Percentiles rank a stretch among this genome's conserved stretches.
Evolutionary conservation across 331 rosid species (phyloP).

Genomic region (Rosa hybrid): DNA sequence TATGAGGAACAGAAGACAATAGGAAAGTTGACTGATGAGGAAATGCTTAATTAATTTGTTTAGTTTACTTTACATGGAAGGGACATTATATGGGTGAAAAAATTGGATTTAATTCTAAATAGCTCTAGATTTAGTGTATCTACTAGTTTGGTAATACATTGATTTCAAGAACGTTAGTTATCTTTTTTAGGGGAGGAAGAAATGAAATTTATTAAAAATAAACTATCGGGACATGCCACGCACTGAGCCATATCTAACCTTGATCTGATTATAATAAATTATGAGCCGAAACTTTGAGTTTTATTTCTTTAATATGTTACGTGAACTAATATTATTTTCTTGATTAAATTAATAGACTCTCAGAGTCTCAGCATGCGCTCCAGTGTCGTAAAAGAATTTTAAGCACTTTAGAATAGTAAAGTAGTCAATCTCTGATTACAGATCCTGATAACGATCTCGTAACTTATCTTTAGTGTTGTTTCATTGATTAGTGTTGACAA

Average conservation of each 20-base stretch:
- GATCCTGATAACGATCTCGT: too few relatives aligned
- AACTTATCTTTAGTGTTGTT: too few relatives aligned
- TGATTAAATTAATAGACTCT: background rate
- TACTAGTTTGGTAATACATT: background rate
- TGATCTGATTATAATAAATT: background rate
- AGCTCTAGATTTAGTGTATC: background rate
- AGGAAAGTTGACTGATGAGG: background rate
- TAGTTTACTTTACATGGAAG: background rate
- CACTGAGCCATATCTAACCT: background rate
- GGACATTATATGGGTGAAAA: background rate
- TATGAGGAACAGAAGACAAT: background rate
- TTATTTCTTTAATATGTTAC: background rate
- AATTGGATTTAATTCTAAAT: background rate
- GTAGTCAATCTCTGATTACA: too few relatives aligned
- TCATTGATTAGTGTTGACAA: too few relatives aligned
- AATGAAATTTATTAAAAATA: background rate
- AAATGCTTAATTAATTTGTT: background rate
- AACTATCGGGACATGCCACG: background rate
- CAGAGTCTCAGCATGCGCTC: background rate
- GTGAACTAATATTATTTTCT: too few relatives aligned
- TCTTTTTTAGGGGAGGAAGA: background rate
- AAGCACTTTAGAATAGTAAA: too few relatives aligned
- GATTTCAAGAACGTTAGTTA: background rate
- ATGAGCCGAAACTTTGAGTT: background rate
- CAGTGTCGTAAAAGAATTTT: background rate